Percentiles rank a stretch among this genome's conserved stretches.
These are phyloP conservation scores for Pisolithus microcarpus DNA, from an alignment of 768 basidiomycete species.

Conservation along the genomic window DNA sequence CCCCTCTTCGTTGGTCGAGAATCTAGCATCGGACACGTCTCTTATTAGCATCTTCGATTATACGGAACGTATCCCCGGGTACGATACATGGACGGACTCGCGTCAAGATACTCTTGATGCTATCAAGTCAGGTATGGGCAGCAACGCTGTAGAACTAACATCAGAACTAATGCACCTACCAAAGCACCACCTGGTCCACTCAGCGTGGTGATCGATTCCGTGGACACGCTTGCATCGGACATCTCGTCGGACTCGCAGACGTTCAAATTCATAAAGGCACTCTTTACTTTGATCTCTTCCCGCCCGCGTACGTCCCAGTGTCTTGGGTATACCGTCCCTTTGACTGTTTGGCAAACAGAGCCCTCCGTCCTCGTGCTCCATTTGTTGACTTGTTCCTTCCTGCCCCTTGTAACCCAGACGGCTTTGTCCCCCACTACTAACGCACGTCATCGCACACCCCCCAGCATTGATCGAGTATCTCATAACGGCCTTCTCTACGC, in stretches of 20 bases:
- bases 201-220: constrained; percentile 64
- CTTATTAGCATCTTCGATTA: constrained; percentile 45
- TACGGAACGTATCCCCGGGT: constrained; percentile 46
- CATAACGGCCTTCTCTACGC: constrained; percentile 60
- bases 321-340: constrained; percentile 1
- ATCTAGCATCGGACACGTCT: constrained; percentile 11
- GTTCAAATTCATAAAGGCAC: constrained; percentile 43
- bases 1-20: constrained; percentile 38
- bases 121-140: constrained; percentile 32
- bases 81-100: constrained; percentile 33
- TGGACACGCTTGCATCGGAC: constrained; percentile 59
- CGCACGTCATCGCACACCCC: constrained; percentile 63
- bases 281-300: constrained; percentile 38
- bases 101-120: constrained; percentile 34
- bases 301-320: constrained; percentile 40
- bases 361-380: constrained; percentile 59
- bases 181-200: constrained; percentile 42
- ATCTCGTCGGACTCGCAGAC: constrained; percentile 46
- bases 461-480: constrained; percentile 62
- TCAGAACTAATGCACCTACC: constrained; percentile 6
- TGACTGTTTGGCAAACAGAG: constrained; percentile 24
- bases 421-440: constrained; percentile 57
- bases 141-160: constrained; percentile 19
- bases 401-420: constrained; percentile 52
- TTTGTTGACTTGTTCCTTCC: constrained; percentile 40